These are phyloP conservation scores for Penicillium sp. DNA, from an alignment of 2,329 filamentous ascomycete species.

Conservation along the genomic window DNA sequence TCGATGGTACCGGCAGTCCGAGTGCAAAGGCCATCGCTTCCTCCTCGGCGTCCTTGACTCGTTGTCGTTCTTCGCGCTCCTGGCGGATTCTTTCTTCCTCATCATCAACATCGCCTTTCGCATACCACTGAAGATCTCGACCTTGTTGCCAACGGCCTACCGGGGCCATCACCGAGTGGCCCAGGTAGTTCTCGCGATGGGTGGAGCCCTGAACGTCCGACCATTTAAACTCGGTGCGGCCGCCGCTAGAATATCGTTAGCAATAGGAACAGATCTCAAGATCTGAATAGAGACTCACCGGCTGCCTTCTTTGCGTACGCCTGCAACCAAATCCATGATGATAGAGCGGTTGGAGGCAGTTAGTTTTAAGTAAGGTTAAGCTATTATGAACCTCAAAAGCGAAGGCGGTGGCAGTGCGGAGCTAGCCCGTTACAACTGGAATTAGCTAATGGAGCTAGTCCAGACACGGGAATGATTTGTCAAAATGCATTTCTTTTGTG, in stretches of 20 bases:
- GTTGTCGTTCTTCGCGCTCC: conserved; percentile 73
- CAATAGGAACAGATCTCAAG: not conserved
- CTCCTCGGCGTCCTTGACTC: conserved; percentile 87
- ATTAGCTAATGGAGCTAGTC: not conserved
- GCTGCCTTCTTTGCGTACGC: conserved; percentile 83
- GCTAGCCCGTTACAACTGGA: not conserved
- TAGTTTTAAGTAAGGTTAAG: not conserved
- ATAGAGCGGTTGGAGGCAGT: not conserved
- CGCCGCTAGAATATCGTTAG: conserved; percentile 59
- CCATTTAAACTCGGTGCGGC: conserved; percentile 91
- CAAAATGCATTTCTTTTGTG: not conserved
- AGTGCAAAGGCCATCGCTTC: conserved; percentile 83
- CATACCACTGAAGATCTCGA: conserved; percentile 66
- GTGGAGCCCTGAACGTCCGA: conserved; percentile 83
- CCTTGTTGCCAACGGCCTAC: conserved; percentile 90
- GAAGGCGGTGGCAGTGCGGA: not conserved
- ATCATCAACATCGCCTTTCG: conserved; percentile 56
- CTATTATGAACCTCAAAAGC: not conserved
- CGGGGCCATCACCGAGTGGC: conserved; percentile 87
- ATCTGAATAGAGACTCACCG: conserved; percentile 50
- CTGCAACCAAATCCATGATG: conserved; percentile 81
- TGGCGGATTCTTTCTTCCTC: conserved; percentile 48
- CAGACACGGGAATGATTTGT: not conserved
- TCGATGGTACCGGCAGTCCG: conserved; percentile 69
- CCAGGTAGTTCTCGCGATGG: conserved; percentile 88